Conservation (phyloP, 2,329 filamentous ascomycete genomes). For the Dryadomyces quercivorus region DNA sequence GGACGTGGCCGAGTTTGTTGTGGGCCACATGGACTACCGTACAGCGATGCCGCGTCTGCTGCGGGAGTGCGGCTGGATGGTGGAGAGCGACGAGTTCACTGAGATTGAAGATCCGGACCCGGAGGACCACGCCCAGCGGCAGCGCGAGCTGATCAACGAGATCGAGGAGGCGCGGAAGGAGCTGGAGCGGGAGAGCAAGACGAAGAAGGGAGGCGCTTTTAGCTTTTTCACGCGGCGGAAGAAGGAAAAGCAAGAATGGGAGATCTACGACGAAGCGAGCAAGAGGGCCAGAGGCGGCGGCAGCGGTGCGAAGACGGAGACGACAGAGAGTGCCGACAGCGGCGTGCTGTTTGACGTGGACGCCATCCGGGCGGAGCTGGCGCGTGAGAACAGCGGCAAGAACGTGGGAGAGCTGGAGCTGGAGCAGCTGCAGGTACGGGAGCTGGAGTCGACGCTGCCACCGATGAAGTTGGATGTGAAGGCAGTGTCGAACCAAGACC, state of each 20-base stretch:
- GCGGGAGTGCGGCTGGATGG: slow-evolving; percentile 77
- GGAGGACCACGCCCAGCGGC: slow-evolving; percentile 76
- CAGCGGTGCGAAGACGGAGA: slow-evolving; percentile 3
- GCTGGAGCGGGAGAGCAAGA: slow-evolving; percentile 67
- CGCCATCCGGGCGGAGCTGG: slow-evolving; percentile 78
- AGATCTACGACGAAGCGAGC: slow-evolving; percentile 66
- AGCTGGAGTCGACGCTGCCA: slow-evolving; percentile 78
- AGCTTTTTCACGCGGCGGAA: slow-evolving; percentile 76
- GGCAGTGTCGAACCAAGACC: slow-evolving; percentile 8
- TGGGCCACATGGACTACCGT: slow-evolving; percentile 95
- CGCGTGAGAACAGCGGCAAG: slow-evolving; percentile 44
- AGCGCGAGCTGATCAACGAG: slow-evolving; percentile 88
- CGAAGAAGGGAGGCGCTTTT: slow-evolving; percentile 44
- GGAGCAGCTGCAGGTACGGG: slow-evolving; percentile 49
- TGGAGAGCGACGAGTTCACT: slow-evolving; percentile 85
- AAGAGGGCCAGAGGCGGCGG: neutral
- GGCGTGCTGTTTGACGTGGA: slow-evolving; percentile 89
- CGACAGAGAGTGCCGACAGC: slow-evolving; percentile 31
- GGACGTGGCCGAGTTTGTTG: slow-evolving; percentile 73
- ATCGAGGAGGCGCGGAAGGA: slow-evolving; percentile 89
- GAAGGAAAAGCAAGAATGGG: slow-evolving; percentile 81
- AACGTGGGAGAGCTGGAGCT: slow-evolving; percentile 18
- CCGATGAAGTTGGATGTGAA: slow-evolving; percentile 68
- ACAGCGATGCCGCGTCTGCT: slow-evolving; percentile 80
- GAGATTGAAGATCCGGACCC: slow-evolving; percentile 98